These are phyloP conservation scores for Colletotrichum neosansevieriae DNA, from an alignment of 2,329 filamentous ascomycete species.

Conservation along the genomic window DNA sequence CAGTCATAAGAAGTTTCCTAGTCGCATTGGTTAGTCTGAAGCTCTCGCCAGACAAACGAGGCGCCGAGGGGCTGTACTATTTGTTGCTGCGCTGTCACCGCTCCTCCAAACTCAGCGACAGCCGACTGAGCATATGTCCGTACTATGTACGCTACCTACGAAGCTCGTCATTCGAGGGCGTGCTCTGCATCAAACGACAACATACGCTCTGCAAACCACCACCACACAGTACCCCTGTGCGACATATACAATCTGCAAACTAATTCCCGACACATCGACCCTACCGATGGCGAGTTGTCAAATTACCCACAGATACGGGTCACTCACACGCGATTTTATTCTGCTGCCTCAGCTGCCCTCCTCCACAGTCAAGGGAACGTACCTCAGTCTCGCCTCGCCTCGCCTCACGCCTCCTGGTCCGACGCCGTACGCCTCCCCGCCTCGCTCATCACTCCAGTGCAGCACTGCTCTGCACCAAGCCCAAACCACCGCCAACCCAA, in stretches of 20 bases:
- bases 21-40: not conserved
- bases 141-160: not conserved
- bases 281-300: conserved; percentile 20
- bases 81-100: not conserved
- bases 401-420: conserved; percentile 18
- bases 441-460: conserved; percentile 15
- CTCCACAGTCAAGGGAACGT: conserved; percentile 25
- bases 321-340: conserved; percentile 21
- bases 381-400: conserved; percentile 6
- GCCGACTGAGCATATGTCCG: not conserved
- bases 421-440: conserved; percentile 13
- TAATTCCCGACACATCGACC: not conserved
- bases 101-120: not conserved
- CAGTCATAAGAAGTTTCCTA: not conserved
- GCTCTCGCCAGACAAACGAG: conserved; percentile 21
- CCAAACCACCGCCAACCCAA: not conserved
- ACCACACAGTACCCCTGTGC: not conserved
- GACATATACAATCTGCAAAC: not conserved
- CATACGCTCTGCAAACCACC: not conserved
- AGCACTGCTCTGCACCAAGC: conserved; percentile 3
- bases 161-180: conserved; percentile 18
- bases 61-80: conserved; percentile 38
- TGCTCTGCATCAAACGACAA: conserved; percentile 28
- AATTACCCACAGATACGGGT: conserved; percentile 29
- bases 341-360: conserved; percentile 38